A percentile compares a stretch with the other conserved stretches of the same genome.
Conservation (phyloP, 345 rosid genomes). For the Jatropha curcas region DNA sequence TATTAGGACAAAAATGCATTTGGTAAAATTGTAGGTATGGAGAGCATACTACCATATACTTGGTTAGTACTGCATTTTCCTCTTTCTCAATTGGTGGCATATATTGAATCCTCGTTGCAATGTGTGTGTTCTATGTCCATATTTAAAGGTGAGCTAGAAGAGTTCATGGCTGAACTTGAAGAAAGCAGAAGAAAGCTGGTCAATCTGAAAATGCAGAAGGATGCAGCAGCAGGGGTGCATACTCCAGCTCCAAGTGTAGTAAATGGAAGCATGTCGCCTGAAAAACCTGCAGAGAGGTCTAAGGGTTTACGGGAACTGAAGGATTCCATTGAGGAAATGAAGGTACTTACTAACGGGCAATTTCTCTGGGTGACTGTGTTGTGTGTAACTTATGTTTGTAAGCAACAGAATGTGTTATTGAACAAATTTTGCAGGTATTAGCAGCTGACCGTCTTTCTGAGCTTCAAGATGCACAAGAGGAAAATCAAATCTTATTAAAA, state of each 20-base stretch:
- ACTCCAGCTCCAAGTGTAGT: slow-evolving; percentile 48
- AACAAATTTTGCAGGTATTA: slow-evolving; percentile 56
- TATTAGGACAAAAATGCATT: not conserved
- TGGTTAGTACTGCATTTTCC: not conserved
- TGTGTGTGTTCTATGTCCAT: slow-evolving; percentile 23
- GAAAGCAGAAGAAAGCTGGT: slow-evolving; percentile 88
- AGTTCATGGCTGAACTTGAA: slow-evolving; percentile 80
- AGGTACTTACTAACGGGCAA: slow-evolving; percentile 45
- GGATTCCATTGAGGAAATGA: slow-evolving; percentile 72
- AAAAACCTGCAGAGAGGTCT: slow-evolving; percentile 67
- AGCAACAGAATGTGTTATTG: slow-evolving; percentile 18
- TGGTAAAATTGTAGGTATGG: not conserved
- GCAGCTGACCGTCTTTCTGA: slow-evolving; percentile 82
- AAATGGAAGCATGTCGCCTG: slow-evolving; percentile 79
- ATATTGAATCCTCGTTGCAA: slow-evolving; percentile 22
- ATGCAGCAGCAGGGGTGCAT: slow-evolving; percentile 59
- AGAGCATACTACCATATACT: not conserved
- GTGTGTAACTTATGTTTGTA: not conserved
- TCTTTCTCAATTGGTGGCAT: slow-evolving; percentile 3
- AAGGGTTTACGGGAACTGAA: slow-evolving; percentile 65
- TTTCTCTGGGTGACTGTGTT: slow-evolving; percentile 2
- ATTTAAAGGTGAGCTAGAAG: slow-evolving; percentile 80
- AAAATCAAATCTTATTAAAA: slow-evolving; percentile 61
- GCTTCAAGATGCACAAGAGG: slow-evolving; percentile 71
- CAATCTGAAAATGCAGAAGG: slow-evolving; percentile 80